Percentiles rank a stretch among this genome's conserved stretches.
phyloP scores from a whole-genome alignment of 2,329 filamentous ascomycete species.

The Ampelomyces quisqualis region DNA sequence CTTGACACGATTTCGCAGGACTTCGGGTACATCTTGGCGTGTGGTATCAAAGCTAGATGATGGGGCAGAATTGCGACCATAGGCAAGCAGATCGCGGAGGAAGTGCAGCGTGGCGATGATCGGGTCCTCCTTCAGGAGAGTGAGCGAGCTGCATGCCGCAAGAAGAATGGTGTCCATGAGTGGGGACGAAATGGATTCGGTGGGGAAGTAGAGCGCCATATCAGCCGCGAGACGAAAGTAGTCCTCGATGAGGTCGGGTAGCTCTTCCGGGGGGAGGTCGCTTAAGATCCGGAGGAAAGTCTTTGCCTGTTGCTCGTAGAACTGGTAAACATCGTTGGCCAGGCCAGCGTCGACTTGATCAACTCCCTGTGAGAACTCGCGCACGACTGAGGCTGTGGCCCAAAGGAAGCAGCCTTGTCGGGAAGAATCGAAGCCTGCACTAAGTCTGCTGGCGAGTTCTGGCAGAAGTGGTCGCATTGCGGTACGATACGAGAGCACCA shows the following conservation, averaged over 20 bases:
- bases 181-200: constrained; percentile 75
- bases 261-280: constrained; percentile 73
- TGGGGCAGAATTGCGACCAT: constrained; percentile 71
- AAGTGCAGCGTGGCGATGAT: constrained; percentile 91
- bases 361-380: constrained; percentile 89
- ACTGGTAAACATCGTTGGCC: constrained; percentile 83
- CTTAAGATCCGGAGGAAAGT: constrained; percentile 88
- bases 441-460: constrained; percentile 83
- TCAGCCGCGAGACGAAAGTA: constrained; percentile 94
- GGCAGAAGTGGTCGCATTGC: constrained; percentile 83
- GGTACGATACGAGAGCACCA: constrained; percentile 93
- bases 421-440: constrained; percentile 78
- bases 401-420: constrained; percentile 97
- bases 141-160: constrained; percentile 81
- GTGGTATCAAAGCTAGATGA: constrained; percentile 62
- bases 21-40: constrained; percentile 61
- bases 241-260: constrained; percentile 86
- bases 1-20: constrained; percentile 73
- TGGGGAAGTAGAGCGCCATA: constrained; percentile 88
- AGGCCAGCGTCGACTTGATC: constrained; percentile 82
- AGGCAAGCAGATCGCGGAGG: constrained; percentile 83
- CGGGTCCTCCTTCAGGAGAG: constrained; percentile 87
- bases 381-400: constrained; percentile 91
- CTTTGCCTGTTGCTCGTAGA: constrained; percentile 91
- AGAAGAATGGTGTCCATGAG: constrained; percentile 82